A percentile compares a stretch with the other conserved stretches of the same genome.
These are phyloP conservation scores for Vigna reflexopilosa DNA, from an alignment of 306 rosid genomes.

Conservation along the genomic window DNA sequence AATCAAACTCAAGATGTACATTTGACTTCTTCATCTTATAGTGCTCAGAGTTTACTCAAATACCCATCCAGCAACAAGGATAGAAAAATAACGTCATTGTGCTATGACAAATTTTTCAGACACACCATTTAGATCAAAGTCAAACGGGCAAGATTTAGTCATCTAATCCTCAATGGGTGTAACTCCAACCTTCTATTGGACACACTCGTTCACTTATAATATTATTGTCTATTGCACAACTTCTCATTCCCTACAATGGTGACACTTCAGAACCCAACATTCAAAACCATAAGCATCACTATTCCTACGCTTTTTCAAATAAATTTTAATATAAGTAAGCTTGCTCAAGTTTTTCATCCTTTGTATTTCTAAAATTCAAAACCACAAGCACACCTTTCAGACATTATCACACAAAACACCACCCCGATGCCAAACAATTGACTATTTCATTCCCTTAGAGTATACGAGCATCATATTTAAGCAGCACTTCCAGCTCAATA, in stretches of 20 bases:
- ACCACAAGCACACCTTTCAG: no score
- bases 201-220: neutral
- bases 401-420: neutral
- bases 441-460: neutral
- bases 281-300: neutral
- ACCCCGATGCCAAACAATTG: conserved; percentile 7
- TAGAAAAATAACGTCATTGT: neutral
- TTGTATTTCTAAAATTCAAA: neutral
- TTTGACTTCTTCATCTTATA: neutral
- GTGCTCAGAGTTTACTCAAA: neutral
- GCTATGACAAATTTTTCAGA: neutral
- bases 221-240: neutral
- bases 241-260: neutral
- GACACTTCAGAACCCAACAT: neutral
- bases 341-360: neutral
- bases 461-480: neutral
- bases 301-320: no score
- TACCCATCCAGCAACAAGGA: neutral
- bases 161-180: neutral
- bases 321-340: no score
- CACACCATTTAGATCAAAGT: conserved; percentile 12
- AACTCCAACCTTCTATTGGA: neutral
- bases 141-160: neutral
- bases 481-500: conserved; percentile 7
- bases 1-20: neutral